Evolutionary conservation across 257 asterid species (phyloP), one percentile per base, ranked within the genome.

Genomic region (Nicotiana benthamiana): DNA sequence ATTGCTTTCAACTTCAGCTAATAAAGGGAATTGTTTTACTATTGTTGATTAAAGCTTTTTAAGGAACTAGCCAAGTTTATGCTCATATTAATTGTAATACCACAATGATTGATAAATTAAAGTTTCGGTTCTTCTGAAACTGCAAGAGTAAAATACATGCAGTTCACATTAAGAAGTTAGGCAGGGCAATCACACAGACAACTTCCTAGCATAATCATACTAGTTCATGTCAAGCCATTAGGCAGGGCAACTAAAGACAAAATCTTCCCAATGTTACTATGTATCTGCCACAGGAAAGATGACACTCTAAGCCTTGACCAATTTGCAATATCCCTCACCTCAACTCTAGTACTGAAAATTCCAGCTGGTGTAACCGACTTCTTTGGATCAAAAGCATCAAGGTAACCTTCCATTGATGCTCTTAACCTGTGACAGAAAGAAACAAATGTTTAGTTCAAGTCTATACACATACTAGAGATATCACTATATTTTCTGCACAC

Each of bases 381-480:
- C 74, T 83, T 82, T 51, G 97, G 98, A 84, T 95, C 97, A 87
- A 95, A 95, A 80, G 89, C 86, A 88, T 87, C 93, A 63, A 95
- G 91, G 85, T 92, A 89, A 79, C 91, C 84, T 75, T 90, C 92
- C 99, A 95, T 93, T 79, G 97, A 93, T 82, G 93, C 85, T 92
- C 99, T 89, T 87, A 95, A 88, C 89, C 97, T 92, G 91, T 88
- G 86, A 70, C 18, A 79, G 57, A 79, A 72, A 81, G 68, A 84
- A 80, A 83, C 32, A 62, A 84, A 70, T 40, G 77, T 82, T 80
- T 74, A 82, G 76, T 27, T 62, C 26, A 46, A 72, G 78, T 72
- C 8, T 15, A 24, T 15, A 20, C 40, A 24, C 78, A 46, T 46
- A 24, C 48, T 15, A 48, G 26, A 74, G 79, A 74, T 8, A 24